These are phyloP conservation scores for Backusella mclennaniae DNA, from an alignment of 192 early-diverging fungal species.

Conservation along the genomic window DNA sequence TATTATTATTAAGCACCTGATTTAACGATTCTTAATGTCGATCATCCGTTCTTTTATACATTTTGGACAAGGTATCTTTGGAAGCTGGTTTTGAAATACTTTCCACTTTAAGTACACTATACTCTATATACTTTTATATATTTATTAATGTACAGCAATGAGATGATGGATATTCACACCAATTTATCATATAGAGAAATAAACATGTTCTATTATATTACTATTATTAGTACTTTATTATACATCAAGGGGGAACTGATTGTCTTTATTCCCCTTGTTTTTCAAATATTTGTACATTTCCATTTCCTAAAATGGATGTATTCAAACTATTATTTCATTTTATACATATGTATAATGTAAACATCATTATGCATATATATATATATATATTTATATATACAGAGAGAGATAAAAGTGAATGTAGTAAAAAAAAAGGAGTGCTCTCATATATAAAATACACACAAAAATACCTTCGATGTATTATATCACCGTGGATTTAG, in stretches of 20 bases:
- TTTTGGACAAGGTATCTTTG: background rate
- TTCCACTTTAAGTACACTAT: background rate
- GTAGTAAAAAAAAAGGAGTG: background rate
- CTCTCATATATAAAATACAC: background rate
- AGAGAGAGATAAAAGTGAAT: background rate
- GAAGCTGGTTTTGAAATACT: background rate
- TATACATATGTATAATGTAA: background rate
- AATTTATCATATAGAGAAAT: too few relatives aligned
- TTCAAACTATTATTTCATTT: background rate
- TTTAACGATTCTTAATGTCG: background rate
- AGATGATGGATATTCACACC: too few relatives aligned
- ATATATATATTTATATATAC: too few relatives aligned
- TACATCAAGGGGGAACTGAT: background rate
- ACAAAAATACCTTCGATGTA: background rate
- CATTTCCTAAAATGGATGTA: background rate
- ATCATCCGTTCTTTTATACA: background rate
- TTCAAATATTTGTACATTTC: slow-evolving; percentile 4
- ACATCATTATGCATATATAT: background rate
- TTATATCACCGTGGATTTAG: background rate
- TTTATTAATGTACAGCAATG: too few relatives aligned
- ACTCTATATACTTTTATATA: background rate
- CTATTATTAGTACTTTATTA: background rate
- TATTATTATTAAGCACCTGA: background rate
- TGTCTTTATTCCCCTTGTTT: background rate
- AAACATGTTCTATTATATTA: too few relatives aligned